Conservation (phyloP, 495 filamentous ascomycete genomes). For the Beverwykella pulmonaria region DNA sequence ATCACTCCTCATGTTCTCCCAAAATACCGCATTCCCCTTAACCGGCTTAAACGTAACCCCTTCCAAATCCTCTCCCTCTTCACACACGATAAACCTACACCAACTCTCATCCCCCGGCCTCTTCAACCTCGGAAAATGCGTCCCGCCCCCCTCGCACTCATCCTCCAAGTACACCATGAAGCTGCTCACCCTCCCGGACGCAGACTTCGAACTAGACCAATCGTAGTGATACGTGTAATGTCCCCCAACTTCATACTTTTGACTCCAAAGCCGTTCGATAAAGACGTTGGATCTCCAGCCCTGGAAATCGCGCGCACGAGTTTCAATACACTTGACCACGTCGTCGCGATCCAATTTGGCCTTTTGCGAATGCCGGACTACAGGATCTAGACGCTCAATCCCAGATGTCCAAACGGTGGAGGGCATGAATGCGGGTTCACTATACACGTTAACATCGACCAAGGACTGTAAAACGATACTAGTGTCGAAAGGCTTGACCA, state of each 20-base stretch:
- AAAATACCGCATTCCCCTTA: constrained; percentile 73
- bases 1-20: constrained; percentile 68
- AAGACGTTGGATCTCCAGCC: constrained; percentile 64
- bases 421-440: constrained; percentile 55
- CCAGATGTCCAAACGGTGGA: constrained; percentile 59
- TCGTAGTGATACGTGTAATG: constrained; percentile 65
- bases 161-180: constrained; percentile 63
- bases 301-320: constrained; percentile 69
- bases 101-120: constrained; percentile 43
- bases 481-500: neutral
- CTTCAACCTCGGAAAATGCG: constrained; percentile 56
- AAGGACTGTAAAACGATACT: no score
- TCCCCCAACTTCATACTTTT: constrained; percentile 60
- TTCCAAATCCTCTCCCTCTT: constrained; percentile 48
- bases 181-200: constrained; percentile 44
- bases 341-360: constrained; percentile 61
- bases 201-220: constrained; percentile 47
- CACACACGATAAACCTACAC: constrained; percentile 49
- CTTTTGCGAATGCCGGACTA: constrained; percentile 59
- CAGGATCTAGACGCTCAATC: constrained; percentile 51
- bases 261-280: constrained; percentile 65
- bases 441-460: no score
- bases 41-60: constrained; percentile 70
- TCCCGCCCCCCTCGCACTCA: constrained; percentile 59
- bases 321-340: constrained; percentile 68